Evolutionary conservation across 768 basidiomycete genomes (phyloP).

Genomic region (Clavaria fumosa): DNA sequence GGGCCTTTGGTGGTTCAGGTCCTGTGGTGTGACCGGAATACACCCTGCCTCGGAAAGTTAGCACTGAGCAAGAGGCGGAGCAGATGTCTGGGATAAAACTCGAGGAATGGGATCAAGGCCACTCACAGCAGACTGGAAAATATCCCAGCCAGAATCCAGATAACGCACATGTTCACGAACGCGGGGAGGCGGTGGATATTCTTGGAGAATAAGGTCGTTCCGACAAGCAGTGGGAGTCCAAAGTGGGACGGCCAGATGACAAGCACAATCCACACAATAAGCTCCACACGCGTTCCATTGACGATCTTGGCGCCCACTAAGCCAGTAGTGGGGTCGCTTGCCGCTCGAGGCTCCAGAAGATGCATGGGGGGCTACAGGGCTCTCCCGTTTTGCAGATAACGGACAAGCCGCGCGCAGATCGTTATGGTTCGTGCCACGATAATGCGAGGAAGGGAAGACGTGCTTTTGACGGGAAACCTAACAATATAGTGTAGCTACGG

Average conservation of each 20-base stretch:
- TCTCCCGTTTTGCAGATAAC: too few relatives aligned
- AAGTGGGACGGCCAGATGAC: conserved; percentile 37
- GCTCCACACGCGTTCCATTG: conserved; percentile 25
- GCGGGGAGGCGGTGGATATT: conserved; percentile 30
- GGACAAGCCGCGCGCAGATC: too few relatives aligned
- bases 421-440: too few relatives aligned
- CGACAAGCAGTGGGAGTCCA: conserved; percentile 30
- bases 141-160: conserved; percentile 31
- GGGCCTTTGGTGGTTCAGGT: background rate
- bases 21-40: background rate
- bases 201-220: conserved; percentile 25
- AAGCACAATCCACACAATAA: conserved; percentile 28
- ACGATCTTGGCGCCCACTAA: conserved; percentile 13
- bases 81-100: background rate
- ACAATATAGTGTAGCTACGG: too few relatives aligned
- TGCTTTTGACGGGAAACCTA: too few relatives aligned
- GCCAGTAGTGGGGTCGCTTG: too few relatives aligned
- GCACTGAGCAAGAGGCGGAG: conserved; percentile 18
- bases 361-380: too few relatives aligned
- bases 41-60: conserved; percentile 28
- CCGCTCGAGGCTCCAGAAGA: too few relatives aligned
- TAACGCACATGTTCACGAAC: conserved; percentile 29
- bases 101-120: background rate
- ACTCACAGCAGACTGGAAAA: conserved; percentile 28
- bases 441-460: too few relatives aligned